Evolutionary conservation across 345 rosid genomes (phyloP).

Genomic region (Murraya koenigii): DNA sequence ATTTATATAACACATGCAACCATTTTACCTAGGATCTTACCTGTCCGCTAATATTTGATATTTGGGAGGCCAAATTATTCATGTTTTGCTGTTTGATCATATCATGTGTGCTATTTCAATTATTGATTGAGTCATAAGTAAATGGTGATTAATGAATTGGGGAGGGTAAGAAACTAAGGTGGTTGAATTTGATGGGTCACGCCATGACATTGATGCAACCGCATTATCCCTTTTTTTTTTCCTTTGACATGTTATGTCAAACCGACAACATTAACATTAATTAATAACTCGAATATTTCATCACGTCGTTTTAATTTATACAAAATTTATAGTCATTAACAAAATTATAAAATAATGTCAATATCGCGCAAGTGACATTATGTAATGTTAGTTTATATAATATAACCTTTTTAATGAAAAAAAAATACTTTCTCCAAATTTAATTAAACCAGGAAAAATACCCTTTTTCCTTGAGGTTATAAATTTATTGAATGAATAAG

Average conservation of each 20-base stretch:
- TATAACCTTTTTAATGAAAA: no score
- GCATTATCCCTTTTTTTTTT: not conserved
- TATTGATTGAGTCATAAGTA: constrained; percentile 9
- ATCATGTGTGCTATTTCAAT: not conserved
- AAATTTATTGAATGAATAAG: no score
- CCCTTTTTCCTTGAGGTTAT: no score
- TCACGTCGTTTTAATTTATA: no score
- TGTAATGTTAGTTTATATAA: no score
- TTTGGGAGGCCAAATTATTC: not conserved
- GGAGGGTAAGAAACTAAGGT: not conserved
- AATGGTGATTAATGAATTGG: not conserved
- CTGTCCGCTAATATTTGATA: not conserved
- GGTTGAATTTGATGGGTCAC: not conserved
- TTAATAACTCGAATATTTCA: rapidly evolving
- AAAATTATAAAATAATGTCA: no score
- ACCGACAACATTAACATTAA: no score
- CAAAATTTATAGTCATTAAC: no score
- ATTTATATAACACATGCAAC: not conserved
- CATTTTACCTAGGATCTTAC: constrained; percentile 3
- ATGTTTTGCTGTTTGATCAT: not conserved
- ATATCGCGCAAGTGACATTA: rapidly evolving
- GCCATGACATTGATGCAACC: not conserved
- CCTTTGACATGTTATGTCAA: no score
- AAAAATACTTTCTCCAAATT: no score
- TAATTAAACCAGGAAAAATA: no score